Percentiles rank a stretch among this genome's conserved stretches.
Evolutionary conservation across 768 basidiomycete species (phyloP).

Genomic region (Solioccasus polychromus): DNA sequence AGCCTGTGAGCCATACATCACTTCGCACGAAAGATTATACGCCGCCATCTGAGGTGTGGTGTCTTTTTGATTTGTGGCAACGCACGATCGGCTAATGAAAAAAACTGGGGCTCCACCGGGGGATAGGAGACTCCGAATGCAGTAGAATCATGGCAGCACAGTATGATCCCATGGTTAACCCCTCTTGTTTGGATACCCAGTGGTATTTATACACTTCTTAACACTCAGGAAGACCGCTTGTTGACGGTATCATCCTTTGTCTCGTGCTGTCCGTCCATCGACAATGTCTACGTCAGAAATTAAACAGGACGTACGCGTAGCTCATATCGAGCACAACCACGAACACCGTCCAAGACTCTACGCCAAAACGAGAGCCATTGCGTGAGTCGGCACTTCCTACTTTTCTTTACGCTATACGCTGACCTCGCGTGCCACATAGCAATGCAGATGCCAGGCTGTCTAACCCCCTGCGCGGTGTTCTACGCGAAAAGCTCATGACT

Average conservation of each 20-base stretch:
- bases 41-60: slow-evolving; percentile 40
- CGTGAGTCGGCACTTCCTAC: slow-evolving; percentile 12
- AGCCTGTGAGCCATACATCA: slow-evolving; percentile 34
- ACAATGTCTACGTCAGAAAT: slow-evolving; percentile 18
- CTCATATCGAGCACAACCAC: not conserved
- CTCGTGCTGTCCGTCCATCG: not conserved
- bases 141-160: slow-evolving; percentile 22
- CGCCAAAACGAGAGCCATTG: slow-evolving; percentile 9
- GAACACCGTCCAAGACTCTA: slow-evolving; percentile 17
- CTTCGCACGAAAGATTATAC: slow-evolving; percentile 29
- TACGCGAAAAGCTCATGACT: slow-evolving; percentile 54
- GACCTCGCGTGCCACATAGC: slow-evolving; percentile 15
- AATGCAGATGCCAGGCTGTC: slow-evolving; percentile 43
- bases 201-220: slow-evolving; percentile 18
- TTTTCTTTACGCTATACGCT: not conserved
- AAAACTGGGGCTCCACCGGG: too few relatives aligned
- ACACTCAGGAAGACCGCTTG: not conserved
- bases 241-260: not conserved
- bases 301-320: slow-evolving; percentile 10
- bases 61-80: too few relatives aligned
- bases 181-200: slow-evolving; percentile 1
- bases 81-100: too few relatives aligned
- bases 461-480: slow-evolving; percentile 60
- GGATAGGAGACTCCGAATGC: too few relatives aligned
- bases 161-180: slow-evolving; percentile 1